Percentiles rank a stretch among this genome's conserved stretches.
These are phyloP conservation scores for Cystodermella granulosa DNA, from an alignment of 1,284 basidiomycete species.

Conservation along the genomic window DNA sequence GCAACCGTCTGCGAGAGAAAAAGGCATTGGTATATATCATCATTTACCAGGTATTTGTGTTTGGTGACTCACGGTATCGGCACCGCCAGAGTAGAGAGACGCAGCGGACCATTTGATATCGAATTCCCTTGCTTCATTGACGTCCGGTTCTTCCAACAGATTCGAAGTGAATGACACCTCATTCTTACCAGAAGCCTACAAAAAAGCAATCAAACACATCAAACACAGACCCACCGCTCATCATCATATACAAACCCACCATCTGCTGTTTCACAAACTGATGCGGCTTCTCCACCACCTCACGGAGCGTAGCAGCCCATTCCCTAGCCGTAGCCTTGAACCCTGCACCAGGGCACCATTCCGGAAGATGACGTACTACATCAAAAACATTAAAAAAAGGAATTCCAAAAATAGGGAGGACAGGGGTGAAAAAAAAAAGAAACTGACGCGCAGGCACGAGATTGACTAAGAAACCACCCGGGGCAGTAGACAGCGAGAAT, in stretches of 20 bases:
- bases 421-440: not conserved
- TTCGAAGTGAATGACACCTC: constrained; percentile 30
- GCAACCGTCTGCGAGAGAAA: constrained; percentile 34
- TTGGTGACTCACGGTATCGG: constrained; percentile 28
- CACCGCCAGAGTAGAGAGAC: constrained; percentile 35
- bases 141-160: constrained; percentile 23
- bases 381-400: not conserved
- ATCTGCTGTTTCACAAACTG: constrained; percentile 47
- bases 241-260: constrained; percentile 26
- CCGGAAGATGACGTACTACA: constrained; percentile 47
- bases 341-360: constrained; percentile 51
- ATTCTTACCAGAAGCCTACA: too few relatives aligned
- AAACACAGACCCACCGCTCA: too few relatives aligned
- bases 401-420: not conserved
- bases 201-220: too few relatives aligned
- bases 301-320: constrained; percentile 38
- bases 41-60: not conserved
- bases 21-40: not conserved
- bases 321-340: constrained; percentile 45
- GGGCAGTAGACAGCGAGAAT: constrained; percentile 42
- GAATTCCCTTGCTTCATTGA: constrained; percentile 23
- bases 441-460: constrained; percentile 35
- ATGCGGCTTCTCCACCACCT: constrained; percentile 42
- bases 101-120: constrained; percentile 40
- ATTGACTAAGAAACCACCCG: constrained; percentile 44